Percentiles rank a stretch among this genome's conserved stretches.
phyloP scores from a whole-genome alignment of 441 rosid species.

The Capsella rubella region DNA sequence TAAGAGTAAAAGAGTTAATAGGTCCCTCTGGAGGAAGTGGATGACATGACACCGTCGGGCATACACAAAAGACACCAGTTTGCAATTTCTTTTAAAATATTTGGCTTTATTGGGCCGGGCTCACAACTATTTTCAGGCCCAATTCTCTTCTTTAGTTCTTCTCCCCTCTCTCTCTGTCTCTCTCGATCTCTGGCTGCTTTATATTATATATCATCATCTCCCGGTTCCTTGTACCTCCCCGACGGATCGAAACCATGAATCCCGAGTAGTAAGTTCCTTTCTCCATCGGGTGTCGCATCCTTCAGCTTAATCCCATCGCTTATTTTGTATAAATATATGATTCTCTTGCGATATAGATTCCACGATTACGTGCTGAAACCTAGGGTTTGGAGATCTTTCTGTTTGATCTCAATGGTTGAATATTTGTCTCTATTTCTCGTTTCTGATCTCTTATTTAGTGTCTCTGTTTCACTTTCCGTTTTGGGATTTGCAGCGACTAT shows the following conservation, averaged over 20 bases:
- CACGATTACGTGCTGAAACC: background rate
- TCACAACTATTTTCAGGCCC: no score
- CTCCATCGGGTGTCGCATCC: background rate
- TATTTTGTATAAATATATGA: background rate
- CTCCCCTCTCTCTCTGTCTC: no score
- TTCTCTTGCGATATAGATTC: background rate
- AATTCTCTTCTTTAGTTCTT: no score
- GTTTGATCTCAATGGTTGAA: background rate
- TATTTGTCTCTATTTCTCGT: background rate
- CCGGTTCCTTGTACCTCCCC: background rate
- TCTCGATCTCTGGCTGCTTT: no score
- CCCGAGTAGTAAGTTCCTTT: constrained; percentile 20
- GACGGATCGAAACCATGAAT: constrained; percentile 8
- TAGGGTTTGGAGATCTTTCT: background rate
- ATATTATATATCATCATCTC: no score
- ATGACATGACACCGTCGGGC: no score
- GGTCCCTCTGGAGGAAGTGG: no score
- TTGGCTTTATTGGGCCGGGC: no score
- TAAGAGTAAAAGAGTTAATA: no score
- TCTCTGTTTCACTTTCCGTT: background rate
- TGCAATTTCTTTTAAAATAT: no score
- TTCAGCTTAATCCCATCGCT: background rate
- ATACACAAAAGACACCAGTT: no score
- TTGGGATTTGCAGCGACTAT: constrained; percentile 58
- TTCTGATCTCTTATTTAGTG: no score